phyloP scores from a whole-genome alignment of 345 rosid genomes.

The Barbarea vulgaris region DNA sequence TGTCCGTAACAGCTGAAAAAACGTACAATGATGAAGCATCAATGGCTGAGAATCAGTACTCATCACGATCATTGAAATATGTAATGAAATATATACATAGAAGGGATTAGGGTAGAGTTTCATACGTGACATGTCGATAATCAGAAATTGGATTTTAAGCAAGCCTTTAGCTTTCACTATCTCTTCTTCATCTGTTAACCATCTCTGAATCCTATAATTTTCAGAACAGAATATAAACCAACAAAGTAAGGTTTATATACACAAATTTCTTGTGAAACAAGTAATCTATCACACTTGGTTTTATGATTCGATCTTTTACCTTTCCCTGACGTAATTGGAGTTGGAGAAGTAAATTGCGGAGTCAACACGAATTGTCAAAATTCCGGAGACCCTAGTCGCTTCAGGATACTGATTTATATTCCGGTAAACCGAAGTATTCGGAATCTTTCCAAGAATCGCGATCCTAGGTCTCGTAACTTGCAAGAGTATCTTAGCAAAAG shows the following conservation, averaged over 20 bases:
- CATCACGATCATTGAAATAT: background rate
- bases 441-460: slow-evolving; percentile 74
- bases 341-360: slow-evolving; percentile 87
- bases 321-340: slow-evolving; percentile 73
- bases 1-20: slow-evolving; percentile 76
- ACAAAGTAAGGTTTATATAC: background rate
- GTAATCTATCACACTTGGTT: background rate
- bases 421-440: slow-evolving; percentile 64
- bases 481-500: slow-evolving; percentile 78
- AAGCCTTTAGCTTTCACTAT: slow-evolving; percentile 36
- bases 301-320: slow-evolving; percentile 43
- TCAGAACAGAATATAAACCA: slow-evolving; percentile 8
- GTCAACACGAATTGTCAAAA: slow-evolving; percentile 77
- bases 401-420: slow-evolving; percentile 75
- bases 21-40: background rate
- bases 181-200: slow-evolving; percentile 75
- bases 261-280: background rate
- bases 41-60: background rate
- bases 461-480: slow-evolving; percentile 89
- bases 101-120: background rate
- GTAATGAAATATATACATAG: background rate
- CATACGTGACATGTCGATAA: slow-evolving; percentile 81
- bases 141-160: slow-evolving; percentile 57
- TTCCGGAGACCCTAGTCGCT: slow-evolving; percentile 67
- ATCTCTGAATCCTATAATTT: slow-evolving; percentile 66